Evolutionary conservation across 2,329 filamentous ascomycete species (phyloP), one percentile per base, ranked within the genome.

Genomic region (Trichoderma brevicompactum): DNA sequence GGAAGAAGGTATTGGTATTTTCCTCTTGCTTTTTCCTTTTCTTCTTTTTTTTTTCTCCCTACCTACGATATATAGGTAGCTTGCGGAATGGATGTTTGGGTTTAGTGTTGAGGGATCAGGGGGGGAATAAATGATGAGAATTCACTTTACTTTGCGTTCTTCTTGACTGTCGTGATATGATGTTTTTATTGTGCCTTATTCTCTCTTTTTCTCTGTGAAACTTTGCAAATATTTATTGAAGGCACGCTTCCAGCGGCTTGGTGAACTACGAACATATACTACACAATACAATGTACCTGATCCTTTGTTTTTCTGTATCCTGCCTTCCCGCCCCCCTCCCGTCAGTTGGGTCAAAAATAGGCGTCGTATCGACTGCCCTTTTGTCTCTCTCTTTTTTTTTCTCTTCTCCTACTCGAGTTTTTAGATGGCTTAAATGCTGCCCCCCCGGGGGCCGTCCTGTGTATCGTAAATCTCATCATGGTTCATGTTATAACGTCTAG

Each of bases 251-350:
- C 28, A 19, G 54, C 32, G 23, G 15, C 40, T 15, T 50, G 23
- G 48, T 32, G 23, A 49, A 44, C 40, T 34, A 34, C 23, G 19
- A 55, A 58, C 28, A 7, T 38, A 28, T 48, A 40, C 55, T 49
- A 59, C 43, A 59, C 23, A 28, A 28, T 59, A 36, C 43, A 59
- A 49, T 49, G 28, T 40, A 17, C 32, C 17, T 15, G 15, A 49
- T 36, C 44, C 43, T 19, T 48, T 54, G 36, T 7, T 59, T 49
- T 49, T 49, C 55, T 40, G 43, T 59, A 59, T 59, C 43, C 55
- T 48, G 17, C 23, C 23, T 28, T 56, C 54, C 41, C 3, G 13
- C 7, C n/a, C 40, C 10, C 28, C 10, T 17, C 40, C 6, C 53
- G 28, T 44, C 40, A 34, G 19, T 34, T 12, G 4, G 38, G 38